Evolutionary conservation across 106 monocot species (phyloP).

Genomic region (Ottelia alismoides): DNA sequence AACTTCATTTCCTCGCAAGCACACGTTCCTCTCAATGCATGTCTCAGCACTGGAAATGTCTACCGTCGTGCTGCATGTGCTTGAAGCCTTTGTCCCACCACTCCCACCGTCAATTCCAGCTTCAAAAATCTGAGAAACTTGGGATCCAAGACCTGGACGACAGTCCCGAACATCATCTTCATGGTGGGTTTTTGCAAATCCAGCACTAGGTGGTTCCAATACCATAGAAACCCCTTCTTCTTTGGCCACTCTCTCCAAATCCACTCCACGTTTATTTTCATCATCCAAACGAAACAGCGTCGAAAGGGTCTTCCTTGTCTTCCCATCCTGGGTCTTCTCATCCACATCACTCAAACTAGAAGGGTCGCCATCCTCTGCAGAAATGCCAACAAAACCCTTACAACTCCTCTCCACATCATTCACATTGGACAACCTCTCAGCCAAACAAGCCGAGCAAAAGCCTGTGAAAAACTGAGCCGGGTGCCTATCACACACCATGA

Average conservation of each 20-base stretch:
- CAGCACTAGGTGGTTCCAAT: not conserved
- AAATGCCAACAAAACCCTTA: not conserved
- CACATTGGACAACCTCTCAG: slow-evolving; percentile 50
- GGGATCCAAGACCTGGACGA: not conserved
- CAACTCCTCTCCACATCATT: slow-evolving; percentile 17
- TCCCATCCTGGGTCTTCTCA: slow-evolving; percentile 13
- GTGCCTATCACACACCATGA: slow-evolving; percentile 49
- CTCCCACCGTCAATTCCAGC: not conserved
- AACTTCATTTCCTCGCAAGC: not conserved
- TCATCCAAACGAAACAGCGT: slow-evolving; percentile 78
- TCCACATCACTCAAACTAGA: slow-evolving; percentile 2
- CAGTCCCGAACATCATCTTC: not conserved
- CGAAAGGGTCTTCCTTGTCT: slow-evolving; percentile 48
- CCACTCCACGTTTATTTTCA: slow-evolving; percentile 4
- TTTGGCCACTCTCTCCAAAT: not conserved
- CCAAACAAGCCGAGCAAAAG: slow-evolving; percentile 73
- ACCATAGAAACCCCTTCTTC: not conserved
- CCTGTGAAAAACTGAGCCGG: slow-evolving; percentile 66
- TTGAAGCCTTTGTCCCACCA: slow-evolving; percentile 1
- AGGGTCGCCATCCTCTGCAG: slow-evolving; percentile 14
- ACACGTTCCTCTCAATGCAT: slow-evolving; percentile 3
- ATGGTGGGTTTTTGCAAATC: not conserved
- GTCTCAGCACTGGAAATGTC: slow-evolving; percentile 6
- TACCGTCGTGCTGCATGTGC: slow-evolving; percentile 6
- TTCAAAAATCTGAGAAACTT: slow-evolving; percentile 3